Evolutionary conservation across 1,284 basidiomycete species (phyloP).

Genomic region (Ustilago hordei): DNA sequence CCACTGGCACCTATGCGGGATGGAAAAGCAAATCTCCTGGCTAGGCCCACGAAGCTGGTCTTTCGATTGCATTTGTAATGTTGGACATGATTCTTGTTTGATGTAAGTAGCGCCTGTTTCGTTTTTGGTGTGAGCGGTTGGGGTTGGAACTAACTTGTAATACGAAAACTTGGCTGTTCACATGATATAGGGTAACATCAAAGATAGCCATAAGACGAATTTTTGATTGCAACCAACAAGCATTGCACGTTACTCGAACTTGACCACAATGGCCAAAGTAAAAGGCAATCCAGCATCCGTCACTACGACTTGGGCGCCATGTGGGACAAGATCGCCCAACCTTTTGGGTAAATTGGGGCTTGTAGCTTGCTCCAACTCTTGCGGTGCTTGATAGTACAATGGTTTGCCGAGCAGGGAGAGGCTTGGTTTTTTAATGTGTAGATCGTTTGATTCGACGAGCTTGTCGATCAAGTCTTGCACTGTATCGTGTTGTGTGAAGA

Average conservation of each 20-base stretch:
- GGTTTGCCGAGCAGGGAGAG: constrained; percentile 72
- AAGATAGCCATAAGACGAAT: constrained; percentile 17
- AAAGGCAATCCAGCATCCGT: constrained; percentile 91
- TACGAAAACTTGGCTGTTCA: too few relatives aligned
- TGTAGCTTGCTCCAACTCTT: constrained; percentile 86
- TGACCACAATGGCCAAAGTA: constrained; percentile 50
- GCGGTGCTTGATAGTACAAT: constrained; percentile 92
- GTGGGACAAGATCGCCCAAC: constrained; percentile 81
- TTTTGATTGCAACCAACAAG: not conserved
- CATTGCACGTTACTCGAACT: constrained; percentile 11
- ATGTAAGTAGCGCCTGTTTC: constrained; percentile 32
- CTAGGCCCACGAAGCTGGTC: constrained; percentile 16
- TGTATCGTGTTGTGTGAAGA: constrained; percentile 22
- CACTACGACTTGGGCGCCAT: constrained; percentile 83
- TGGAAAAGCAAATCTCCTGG: not conserved
- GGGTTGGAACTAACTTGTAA: too few relatives aligned
- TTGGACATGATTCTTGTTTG: constrained; percentile 31
- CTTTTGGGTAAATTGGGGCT: constrained; percentile 88
- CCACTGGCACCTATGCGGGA: constrained; percentile 19
- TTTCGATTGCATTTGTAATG: constrained; percentile 34
- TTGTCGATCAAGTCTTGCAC: constrained; percentile 57
- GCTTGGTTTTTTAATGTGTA: constrained; percentile 63
- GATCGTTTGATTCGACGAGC: constrained; percentile 54
- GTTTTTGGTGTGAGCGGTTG: too few relatives aligned
- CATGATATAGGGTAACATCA: constrained; percentile 18